These are phyloP conservation scores for Fagopyrum esculentum DNA, from an alignment of 148 eudicot species.

Conservation along the genomic window DNA sequence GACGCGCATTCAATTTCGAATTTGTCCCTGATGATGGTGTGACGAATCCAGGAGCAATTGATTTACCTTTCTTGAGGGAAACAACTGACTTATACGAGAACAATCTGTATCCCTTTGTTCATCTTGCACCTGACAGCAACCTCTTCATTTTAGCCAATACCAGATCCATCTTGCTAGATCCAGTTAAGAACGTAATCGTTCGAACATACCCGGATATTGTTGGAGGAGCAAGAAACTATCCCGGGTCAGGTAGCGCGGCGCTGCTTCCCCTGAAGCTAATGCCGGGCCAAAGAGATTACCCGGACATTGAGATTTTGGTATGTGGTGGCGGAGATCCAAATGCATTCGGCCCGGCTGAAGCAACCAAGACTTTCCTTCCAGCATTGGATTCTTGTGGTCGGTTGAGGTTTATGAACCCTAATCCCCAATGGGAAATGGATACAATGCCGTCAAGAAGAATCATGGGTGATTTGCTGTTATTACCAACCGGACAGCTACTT, in stretches of 20 bases:
- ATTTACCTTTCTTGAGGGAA: constrained; percentile 38
- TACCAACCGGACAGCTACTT: constrained; percentile 58
- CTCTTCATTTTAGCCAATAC: constrained; percentile 64
- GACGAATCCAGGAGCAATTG: constrained; percentile 20
- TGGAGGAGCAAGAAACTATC: constrained; percentile 85
- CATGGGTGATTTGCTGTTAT: constrained; percentile 75
- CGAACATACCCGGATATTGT: constrained; percentile 42
- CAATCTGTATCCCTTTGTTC: constrained; percentile 81
- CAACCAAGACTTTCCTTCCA: constrained; percentile 23
- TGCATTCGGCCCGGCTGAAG: constrained; percentile 26
- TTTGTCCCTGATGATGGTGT: constrained; percentile 26
- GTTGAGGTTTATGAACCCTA: constrained; percentile 21
- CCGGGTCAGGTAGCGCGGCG: constrained; percentile 57
- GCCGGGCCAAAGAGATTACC: background rate
- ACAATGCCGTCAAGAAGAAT: constrained; percentile 59
- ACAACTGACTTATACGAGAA: constrained; percentile 55
- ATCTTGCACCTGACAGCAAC: constrained; percentile 69
- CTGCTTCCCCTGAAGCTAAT: constrained; percentile 50
- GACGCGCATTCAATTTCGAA: constrained; percentile 51
- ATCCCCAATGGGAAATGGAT: constrained; percentile 54
- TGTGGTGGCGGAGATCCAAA: constrained; percentile 54
- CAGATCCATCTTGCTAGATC: constrained; percentile 43
- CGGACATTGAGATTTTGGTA: constrained; percentile 40
- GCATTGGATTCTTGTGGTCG: constrained; percentile 57
- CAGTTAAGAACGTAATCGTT: constrained; percentile 26